Percentiles rank a stretch among this genome's conserved stretches.
Conservation (phyloP, 345 rosid genomes). For the Populus ilicifolia region DNA sequence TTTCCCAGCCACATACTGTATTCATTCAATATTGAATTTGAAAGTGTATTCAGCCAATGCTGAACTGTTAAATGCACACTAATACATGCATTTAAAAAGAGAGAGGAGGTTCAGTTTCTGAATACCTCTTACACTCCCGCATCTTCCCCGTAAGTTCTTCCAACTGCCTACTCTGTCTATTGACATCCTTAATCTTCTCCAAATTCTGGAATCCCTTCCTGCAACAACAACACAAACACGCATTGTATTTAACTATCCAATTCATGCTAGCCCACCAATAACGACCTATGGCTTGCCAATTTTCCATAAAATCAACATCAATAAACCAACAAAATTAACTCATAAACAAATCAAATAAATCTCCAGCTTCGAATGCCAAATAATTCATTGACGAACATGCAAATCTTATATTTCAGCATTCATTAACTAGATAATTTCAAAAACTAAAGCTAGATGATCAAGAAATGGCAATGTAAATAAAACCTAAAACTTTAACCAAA, state of each 20-base stretch:
- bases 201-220: slow-evolving; percentile 34
- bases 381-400: neutral
- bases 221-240: neutral
- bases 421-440: neutral
- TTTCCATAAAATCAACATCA: neutral
- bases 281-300: neutral
- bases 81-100: neutral
- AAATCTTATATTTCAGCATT: neutral
- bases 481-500: neutral
- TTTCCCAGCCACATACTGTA: too few relatives aligned
- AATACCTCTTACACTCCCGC: slow-evolving; percentile 31
- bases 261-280: neutral
- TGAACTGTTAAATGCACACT: neutral
- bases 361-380: neutral
- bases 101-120: neutral
- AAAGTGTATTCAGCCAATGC: neutral
- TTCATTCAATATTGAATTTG: neutral
- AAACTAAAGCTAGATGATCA: too few relatives aligned
- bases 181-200: slow-evolving; percentile 31
- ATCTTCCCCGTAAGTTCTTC: slow-evolving; percentile 30
- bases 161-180: slow-evolving; percentile 28
- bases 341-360: neutral
- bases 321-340: neutral
- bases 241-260: neutral
- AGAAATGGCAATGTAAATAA: too few relatives aligned